These are phyloP conservation scores for Macrolepiota fuliginosa DNA, from an alignment of 768 basidiomycete genomes.

Conservation along the genomic window DNA sequence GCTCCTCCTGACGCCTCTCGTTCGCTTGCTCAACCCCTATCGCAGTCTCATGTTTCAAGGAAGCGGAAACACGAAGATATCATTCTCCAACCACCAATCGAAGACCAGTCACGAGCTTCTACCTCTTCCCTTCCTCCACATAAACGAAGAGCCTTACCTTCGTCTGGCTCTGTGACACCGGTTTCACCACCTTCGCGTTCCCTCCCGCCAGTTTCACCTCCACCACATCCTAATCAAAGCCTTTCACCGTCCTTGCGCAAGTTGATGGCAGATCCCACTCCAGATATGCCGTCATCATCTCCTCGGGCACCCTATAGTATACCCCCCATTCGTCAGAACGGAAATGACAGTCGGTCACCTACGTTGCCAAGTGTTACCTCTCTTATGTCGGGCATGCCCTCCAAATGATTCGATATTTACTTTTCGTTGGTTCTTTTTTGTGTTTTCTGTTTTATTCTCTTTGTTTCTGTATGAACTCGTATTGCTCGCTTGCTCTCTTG, in stretches of 20 bases:
- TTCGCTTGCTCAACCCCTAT: background rate
- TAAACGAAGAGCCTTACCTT: constrained; percentile 19
- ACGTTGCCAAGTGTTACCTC: constrained; percentile 23
- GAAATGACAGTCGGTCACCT: constrained; percentile 23
- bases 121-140: constrained; percentile 24
- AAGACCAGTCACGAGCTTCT: constrained; percentile 23
- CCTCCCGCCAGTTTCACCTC: constrained; percentile 21
- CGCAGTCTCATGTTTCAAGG: constrained; percentile 37
- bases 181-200: constrained; percentile 17
- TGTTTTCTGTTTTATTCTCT: constrained; percentile 1
- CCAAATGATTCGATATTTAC: background rate
- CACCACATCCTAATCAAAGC: constrained; percentile 38
- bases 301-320: constrained; percentile 31
- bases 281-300: constrained; percentile 37
- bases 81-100: constrained; percentile 22
- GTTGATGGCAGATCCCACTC: constrained; percentile 59
- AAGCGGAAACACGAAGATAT: constrained; percentile 49
- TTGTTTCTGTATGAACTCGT: background rate
- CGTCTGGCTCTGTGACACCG: constrained; percentile 27
- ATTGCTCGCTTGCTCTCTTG: background rate
- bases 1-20: constrained; percentile 1
- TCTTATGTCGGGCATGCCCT: constrained; percentile 18
- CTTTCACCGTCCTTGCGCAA: constrained; percentile 59
- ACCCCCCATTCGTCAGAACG: constrained; percentile 26
- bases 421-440: background rate